phyloP scores from a whole-genome alignment of 2,329 filamentous ascomycete species.

The Clarireedia homoeocarpa region DNA sequence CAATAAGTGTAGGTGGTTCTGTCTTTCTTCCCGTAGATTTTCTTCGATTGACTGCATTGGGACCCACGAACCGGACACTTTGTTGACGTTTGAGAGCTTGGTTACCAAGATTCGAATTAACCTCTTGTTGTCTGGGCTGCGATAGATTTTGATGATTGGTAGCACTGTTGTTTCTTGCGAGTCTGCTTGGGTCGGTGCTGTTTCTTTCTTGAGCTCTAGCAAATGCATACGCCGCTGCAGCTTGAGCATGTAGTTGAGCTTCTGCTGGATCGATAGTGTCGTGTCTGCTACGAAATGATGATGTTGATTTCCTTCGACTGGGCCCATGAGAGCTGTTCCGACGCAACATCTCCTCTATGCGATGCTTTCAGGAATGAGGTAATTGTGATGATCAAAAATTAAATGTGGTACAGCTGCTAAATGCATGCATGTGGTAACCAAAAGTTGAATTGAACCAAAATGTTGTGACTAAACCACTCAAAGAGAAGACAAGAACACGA shows the following conservation, averaged over 20 bases:
- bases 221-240: constrained; percentile 55
- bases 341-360: constrained; percentile 23
- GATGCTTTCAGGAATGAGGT: constrained; percentile 16
- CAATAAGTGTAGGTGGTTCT: constrained; percentile 9
- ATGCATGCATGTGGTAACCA: constrained; percentile 25
- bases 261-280: constrained; percentile 41
- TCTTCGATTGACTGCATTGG: constrained; percentile 21
- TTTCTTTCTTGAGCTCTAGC: constrained; percentile 39
- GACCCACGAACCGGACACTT: constrained; percentile 45
- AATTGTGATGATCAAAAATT: constrained; percentile 22
- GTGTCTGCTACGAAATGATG: constrained; percentile 39
- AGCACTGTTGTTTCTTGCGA: constrained; percentile 12
- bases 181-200: constrained; percentile 29
- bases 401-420: constrained; percentile 25
- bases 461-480: constrained; percentile 3
- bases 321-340: constrained; percentile 39
- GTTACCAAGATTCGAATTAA: constrained; percentile 18
- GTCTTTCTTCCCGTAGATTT: constrained; percentile 20
- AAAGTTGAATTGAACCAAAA: constrained; percentile 20
- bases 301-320: constrained; percentile 46
- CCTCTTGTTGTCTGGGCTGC: constrained; percentile 13
- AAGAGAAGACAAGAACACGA: constrained; percentile 7
- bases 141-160: constrained; percentile 10
- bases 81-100: constrained; percentile 36
- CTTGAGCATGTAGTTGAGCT: constrained; percentile 51